Evolutionary conservation across 176 grass and related monocot species (phyloP).

Genomic region (Themeda triandra): DNA sequence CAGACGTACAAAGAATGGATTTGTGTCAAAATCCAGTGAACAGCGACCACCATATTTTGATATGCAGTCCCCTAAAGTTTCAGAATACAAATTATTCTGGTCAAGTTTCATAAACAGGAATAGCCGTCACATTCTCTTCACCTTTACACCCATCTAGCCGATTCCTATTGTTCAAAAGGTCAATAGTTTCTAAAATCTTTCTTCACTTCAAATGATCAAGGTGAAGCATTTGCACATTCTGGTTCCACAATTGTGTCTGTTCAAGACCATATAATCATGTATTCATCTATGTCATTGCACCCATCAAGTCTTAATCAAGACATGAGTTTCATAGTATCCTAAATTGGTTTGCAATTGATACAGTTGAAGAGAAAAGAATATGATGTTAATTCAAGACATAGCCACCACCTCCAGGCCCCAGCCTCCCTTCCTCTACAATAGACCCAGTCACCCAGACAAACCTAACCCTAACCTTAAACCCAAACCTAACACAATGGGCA

Average conservation of each 20-base stretch:
- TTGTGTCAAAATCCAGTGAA: not conserved
- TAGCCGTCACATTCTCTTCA: not conserved
- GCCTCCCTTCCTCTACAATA: not conserved
- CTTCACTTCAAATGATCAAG: not conserved
- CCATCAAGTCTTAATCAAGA: not conserved
- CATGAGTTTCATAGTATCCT: not conserved
- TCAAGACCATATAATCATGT: not conserved
- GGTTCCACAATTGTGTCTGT: not conserved
- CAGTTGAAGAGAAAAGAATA: not conserved
- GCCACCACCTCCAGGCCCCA: not conserved
- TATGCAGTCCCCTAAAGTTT: not conserved
- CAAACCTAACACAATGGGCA: not conserved
- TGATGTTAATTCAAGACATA: not conserved
- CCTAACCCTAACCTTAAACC: not conserved
- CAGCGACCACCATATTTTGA: not conserved
- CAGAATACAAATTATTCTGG: not conserved
- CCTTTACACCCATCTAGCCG: not conserved
- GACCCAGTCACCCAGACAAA: not conserved
- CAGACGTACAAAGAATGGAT: not conserved
- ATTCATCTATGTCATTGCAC: not conserved
- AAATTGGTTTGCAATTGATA: not conserved
- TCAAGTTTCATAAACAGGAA: not conserved
- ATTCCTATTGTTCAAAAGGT: not conserved
- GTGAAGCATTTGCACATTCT: not conserved
- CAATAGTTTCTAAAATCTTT: not conserved